A percentile compares a stretch with the other conserved stretches of the same genome.
Evolutionary conservation across 2,329 filamentous ascomycete genomes (phyloP).

Genomic region (Ceratocystis destructans): DNA sequence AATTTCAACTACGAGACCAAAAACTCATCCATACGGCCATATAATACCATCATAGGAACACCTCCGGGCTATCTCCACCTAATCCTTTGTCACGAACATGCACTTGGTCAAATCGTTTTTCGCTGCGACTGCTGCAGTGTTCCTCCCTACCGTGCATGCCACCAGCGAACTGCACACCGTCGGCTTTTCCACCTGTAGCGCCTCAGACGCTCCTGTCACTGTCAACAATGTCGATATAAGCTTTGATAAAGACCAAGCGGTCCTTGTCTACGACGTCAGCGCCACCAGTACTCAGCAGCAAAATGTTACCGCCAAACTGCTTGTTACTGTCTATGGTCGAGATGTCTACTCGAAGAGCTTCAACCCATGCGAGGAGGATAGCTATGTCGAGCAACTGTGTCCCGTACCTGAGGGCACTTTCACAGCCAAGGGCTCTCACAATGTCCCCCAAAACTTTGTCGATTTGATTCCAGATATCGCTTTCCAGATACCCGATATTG

Average conservation of each 20-base stretch:
- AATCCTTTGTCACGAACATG: neutral
- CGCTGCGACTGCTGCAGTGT: conserved; percentile 25
- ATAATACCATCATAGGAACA: no score
- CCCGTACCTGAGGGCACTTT: conserved; percentile 71
- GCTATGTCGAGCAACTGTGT: conserved; percentile 56
- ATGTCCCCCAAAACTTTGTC: conserved; percentile 58
- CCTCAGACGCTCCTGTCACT: conserved; percentile 38
- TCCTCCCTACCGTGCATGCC: conserved; percentile 41
- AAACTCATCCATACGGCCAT: neutral
- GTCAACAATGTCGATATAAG: conserved; percentile 62
- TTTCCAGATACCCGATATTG: conserved; percentile 80
- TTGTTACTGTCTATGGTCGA: conserved; percentile 72
- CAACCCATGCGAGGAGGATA: conserved; percentile 61
- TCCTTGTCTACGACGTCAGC: conserved; percentile 66
- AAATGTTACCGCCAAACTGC: conserved; percentile 65
- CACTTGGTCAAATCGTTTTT: conserved; percentile 7
- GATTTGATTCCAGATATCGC: conserved; percentile 73
- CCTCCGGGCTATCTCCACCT: neutral
- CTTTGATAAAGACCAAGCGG: conserved; percentile 63
- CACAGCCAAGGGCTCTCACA: conserved; percentile 54
- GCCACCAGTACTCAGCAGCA: conserved; percentile 60
- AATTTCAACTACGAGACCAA: neutral
- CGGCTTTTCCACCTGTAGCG: conserved; percentile 61
- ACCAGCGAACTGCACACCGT: conserved; percentile 63
- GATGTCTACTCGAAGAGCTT: conserved; percentile 67